These are phyloP conservation scores for Grammothele lineata DNA, from an alignment of 768 basidiomycete genomes.

Conservation along the genomic window DNA sequence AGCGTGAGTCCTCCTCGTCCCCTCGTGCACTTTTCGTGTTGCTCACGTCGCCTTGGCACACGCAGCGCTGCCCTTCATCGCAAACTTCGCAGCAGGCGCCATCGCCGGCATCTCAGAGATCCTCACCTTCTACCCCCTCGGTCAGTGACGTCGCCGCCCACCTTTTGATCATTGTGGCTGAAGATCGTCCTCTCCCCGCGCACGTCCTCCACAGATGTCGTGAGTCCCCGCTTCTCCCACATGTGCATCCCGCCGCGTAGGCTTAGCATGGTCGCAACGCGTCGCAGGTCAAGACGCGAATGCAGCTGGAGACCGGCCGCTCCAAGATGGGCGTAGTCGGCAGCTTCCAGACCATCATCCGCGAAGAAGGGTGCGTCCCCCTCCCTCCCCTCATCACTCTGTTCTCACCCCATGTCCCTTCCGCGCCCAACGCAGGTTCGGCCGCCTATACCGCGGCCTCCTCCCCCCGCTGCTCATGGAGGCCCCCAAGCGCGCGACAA, in stretches of 20 bases:
- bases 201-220: conserved; percentile 71
- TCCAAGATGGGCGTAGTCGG: conserved; percentile 72
- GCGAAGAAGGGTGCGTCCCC: conserved; percentile 77
- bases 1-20: conserved; percentile 2
- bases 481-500: conserved; percentile 97
- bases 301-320: conserved; percentile 93
- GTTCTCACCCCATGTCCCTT: not conserved
- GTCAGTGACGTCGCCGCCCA: conserved; percentile 38
- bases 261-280: too few relatives aligned
- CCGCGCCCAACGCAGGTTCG: conserved; percentile 42
- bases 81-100: conserved; percentile 93
- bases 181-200: not conserved
- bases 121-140: conserved; percentile 85
- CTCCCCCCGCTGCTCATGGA: conserved; percentile 94
- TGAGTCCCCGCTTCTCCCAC: conserved; percentile 38
- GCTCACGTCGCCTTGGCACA: too few relatives aligned
- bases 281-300: conserved; percentile 94
- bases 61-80: conserved; percentile 75
- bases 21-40: not conserved
- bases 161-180: not conserved
- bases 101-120: conserved; percentile 90
- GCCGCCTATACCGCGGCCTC: conserved; percentile 90
- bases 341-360: conserved; percentile 78
- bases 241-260: too few relatives aligned
- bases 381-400: not conserved